phyloP scores from a whole-genome alignment of 2,329 filamentous ascomycete species.

The Fusarium hainanense region DNA sequence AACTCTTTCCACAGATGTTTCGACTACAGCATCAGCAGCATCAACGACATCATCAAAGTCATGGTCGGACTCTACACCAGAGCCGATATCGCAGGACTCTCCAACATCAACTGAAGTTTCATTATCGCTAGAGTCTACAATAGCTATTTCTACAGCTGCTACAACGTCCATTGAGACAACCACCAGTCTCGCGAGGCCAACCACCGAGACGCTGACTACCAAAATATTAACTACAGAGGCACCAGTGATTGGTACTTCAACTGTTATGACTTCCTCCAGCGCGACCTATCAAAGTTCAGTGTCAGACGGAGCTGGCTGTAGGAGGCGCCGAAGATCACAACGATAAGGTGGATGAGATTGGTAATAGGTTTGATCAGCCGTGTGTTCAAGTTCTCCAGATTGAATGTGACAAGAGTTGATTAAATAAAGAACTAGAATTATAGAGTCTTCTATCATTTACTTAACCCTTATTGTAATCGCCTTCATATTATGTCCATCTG shows the following conservation, averaged over 20 bases:
- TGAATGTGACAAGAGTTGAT: too few relatives aligned
- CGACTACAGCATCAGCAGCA: too few relatives aligned
- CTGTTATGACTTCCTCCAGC: accelerated
- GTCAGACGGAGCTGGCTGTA: too few relatives aligned
- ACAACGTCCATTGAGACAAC: accelerated
- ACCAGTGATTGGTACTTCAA: neutral
- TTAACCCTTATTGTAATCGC: too few relatives aligned
- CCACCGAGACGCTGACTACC: accelerated
- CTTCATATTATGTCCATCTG: too few relatives aligned
- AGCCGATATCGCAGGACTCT: accelerated
- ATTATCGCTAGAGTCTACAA: neutral
- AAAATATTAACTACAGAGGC: accelerated
- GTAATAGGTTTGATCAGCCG: too few relatives aligned
- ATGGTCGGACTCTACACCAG: accelerated
- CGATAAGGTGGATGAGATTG: too few relatives aligned
- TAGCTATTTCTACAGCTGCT: accelerated
- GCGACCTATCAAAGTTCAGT: neutral
- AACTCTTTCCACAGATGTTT: neutral
- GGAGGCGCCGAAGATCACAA: too few relatives aligned
- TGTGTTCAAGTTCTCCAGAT: too few relatives aligned
- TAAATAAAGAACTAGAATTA: too few relatives aligned
- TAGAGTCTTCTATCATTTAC: too few relatives aligned
- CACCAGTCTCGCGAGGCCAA: accelerated
- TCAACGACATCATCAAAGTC: neutral
- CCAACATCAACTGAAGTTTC: neutral